Conservation (phyloP, 192 early-diverging fungal species). For the Obelidium mucronatum region DNA sequence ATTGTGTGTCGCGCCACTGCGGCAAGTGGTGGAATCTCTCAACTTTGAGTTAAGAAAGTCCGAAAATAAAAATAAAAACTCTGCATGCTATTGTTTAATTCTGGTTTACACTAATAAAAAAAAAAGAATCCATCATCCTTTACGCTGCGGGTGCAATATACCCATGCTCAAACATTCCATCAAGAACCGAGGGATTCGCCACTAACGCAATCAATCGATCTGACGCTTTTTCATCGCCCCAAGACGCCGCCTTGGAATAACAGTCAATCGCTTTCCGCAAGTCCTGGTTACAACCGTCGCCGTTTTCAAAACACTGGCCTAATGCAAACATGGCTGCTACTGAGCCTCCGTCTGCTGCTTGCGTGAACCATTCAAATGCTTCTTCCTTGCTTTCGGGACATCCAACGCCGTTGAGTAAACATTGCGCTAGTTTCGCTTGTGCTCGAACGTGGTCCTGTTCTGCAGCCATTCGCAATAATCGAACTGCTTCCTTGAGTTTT, state of each 20-base stretch:
- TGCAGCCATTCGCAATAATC: slow-evolving; percentile 73
- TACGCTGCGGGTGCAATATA: slow-evolving; percentile 39
- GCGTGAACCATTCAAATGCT: slow-evolving; percentile 65
- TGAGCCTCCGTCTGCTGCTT: slow-evolving; percentile 46
- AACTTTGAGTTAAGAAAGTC: too few relatives aligned
- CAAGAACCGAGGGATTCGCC: slow-evolving; percentile 32
- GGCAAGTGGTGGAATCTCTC: too few relatives aligned
- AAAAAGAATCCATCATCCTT: too few relatives aligned
- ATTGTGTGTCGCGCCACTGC: too few relatives aligned
- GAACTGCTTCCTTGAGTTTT: slow-evolving; percentile 63
- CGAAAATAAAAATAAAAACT: too few relatives aligned
- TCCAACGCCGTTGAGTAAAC: slow-evolving; percentile 45
- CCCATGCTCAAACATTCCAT: slow-evolving; percentile 39
- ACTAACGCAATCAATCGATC: slow-evolving; percentile 49
- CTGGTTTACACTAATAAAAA: too few relatives aligned
- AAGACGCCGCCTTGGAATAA: slow-evolving; percentile 54
- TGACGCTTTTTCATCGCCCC: slow-evolving; percentile 51
- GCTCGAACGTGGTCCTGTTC: slow-evolving; percentile 63
- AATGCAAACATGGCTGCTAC: slow-evolving; percentile 49
- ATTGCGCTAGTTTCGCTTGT: slow-evolving; percentile 50
- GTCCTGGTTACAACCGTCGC: slow-evolving; percentile 44
- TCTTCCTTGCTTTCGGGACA: slow-evolving; percentile 35
- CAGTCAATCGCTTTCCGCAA: slow-evolving; percentile 46
- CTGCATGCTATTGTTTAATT: too few relatives aligned
- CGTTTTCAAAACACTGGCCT: slow-evolving; percentile 48